A percentile compares a stretch with the other conserved stretches of the same genome.
Evolutionary conservation across 768 basidiomycete genomes (phyloP).

Genomic region (Fomitopsis serialis): DNA sequence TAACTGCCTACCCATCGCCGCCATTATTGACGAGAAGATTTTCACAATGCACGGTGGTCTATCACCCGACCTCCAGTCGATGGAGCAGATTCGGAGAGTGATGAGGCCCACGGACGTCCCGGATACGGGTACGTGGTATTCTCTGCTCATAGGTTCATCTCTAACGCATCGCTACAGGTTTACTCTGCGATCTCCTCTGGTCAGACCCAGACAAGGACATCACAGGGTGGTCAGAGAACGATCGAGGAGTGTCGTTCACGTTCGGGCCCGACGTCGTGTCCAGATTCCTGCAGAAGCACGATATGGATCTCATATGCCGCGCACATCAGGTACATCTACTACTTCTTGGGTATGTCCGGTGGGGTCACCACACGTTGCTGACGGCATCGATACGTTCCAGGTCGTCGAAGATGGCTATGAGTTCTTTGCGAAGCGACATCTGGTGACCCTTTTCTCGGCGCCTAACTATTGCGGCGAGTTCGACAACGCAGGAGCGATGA

Average conservation of each 20-base stretch:
- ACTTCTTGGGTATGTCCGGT: neutral
- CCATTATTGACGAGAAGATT: slow-evolving; percentile 99
- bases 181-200: slow-evolving; percentile 96
- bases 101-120: slow-evolving; percentile 99
- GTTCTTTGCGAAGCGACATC: slow-evolving; percentile 95
- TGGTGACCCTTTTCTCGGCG: slow-evolving; percentile 95
- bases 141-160: neutral
- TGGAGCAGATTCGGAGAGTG: slow-evolving; percentile 99
- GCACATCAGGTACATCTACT: slow-evolving; percentile 81
- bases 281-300: slow-evolving; percentile 97
- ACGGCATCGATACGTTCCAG: slow-evolving; percentile 30
- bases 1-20: slow-evolving; percentile 98
- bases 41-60: slow-evolving; percentile 99
- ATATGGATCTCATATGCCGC: slow-evolving; percentile 98
- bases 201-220: slow-evolving; percentile 99
- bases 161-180: slow-evolving; percentile 42
- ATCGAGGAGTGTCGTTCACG: slow-evolving; percentile 97
- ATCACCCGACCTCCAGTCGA: slow-evolving; percentile 95
- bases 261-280: slow-evolving; percentile 98
- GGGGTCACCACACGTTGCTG: neutral
- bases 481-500: slow-evolving; percentile 99
- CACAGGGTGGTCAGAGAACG: slow-evolving; percentile 99
- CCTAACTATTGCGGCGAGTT: slow-evolving; percentile 96
- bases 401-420: slow-evolving; percentile 99
- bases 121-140: slow-evolving; percentile 71